phyloP scores from a whole-genome alignment of 2,329 filamentous ascomycete genomes.

The Pseudocercospora fijiensis region DNA sequence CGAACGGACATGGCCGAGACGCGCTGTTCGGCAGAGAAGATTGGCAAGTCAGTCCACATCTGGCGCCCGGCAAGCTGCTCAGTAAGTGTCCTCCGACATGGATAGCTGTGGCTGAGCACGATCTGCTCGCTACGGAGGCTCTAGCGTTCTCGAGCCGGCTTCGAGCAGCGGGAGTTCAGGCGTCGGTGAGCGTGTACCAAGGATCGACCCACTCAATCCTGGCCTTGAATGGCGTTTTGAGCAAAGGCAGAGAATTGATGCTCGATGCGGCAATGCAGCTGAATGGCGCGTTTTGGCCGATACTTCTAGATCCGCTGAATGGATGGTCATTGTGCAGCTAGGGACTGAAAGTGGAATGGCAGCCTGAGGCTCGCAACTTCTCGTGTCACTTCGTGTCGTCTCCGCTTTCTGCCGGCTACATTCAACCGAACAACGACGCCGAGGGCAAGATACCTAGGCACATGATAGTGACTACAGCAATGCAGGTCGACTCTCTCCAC shows the following conservation, averaged over 20 bases:
- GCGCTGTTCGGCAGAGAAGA: constrained; percentile 16
- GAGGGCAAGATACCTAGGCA: constrained; percentile 1
- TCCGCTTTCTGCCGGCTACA: constrained; percentile 1
- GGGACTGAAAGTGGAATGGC: neutral
- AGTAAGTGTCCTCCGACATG: constrained; percentile 23
- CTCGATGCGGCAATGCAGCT: constrained; percentile 22
- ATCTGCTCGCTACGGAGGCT: constrained; percentile 25
- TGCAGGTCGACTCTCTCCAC: neutral
- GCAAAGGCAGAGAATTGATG: constrained; percentile 24
- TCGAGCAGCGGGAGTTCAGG: constrained; percentile 16
- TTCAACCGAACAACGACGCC: neutral
- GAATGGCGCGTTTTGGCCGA: constrained; percentile 22
- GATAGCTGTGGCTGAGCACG: constrained; percentile 26
- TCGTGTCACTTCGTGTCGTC: neutral
- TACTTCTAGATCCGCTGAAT: constrained; percentile 14
- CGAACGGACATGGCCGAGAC: constrained; percentile 9
- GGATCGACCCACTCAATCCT: constrained; percentile 26
- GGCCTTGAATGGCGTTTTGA: constrained; percentile 21
- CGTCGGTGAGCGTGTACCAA: constrained; percentile 23
- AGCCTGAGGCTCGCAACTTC: neutral
- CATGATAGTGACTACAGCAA: neutral
- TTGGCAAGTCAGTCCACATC: constrained; percentile 26
- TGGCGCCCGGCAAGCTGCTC: constrained; percentile 24
- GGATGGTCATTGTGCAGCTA: constrained; percentile 13
- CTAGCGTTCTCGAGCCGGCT: constrained; percentile 22